These are phyloP conservation scores for Coemansia sp. DNA, from an alignment of 192 early-diverging fungal species.

Conservation along the genomic window DNA sequence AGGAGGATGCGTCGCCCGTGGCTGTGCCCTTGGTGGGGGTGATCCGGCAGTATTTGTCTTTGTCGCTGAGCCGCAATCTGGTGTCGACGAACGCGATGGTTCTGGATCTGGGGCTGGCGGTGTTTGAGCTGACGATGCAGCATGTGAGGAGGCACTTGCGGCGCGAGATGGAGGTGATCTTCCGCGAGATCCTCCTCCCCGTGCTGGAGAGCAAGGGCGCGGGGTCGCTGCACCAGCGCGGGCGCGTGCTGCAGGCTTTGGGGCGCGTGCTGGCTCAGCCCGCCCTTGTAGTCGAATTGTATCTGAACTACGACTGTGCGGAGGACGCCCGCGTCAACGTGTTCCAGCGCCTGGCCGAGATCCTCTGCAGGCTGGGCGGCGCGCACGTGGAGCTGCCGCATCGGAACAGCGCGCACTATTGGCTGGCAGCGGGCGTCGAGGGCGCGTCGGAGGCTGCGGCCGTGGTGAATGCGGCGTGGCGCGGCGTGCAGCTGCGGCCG, in stretches of 20 bases:
- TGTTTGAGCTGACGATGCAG: slow-evolving; percentile 76
- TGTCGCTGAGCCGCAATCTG: slow-evolving; percentile 80
- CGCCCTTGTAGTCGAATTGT: slow-evolving; percentile 84
- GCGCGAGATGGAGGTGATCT: slow-evolving; percentile 86
- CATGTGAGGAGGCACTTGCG: slow-evolving; percentile 72
- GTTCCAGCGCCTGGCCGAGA: slow-evolving; percentile 81
- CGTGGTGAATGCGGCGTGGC: slow-evolving; percentile 33
- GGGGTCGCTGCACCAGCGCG: slow-evolving; percentile 65
- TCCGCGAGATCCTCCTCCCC: slow-evolving; percentile 89
- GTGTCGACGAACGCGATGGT: slow-evolving; percentile 74
- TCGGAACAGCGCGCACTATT: slow-evolving; percentile 30
- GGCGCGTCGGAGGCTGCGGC: slow-evolving; percentile 16
- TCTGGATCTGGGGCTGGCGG: slow-evolving; percentile 79
- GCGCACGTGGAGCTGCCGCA: slow-evolving; percentile 16
- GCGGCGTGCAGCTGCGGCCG: slow-evolving; percentile 43
- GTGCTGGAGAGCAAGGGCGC: slow-evolving; percentile 74
- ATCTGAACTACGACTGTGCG: slow-evolving; percentile 94
- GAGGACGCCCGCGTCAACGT: slow-evolving; percentile 80
- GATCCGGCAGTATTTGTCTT: slow-evolving; percentile 83
- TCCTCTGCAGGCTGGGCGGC: slow-evolving; percentile 36
- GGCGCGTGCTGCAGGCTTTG: slow-evolving; percentile 71
- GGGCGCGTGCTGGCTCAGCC: slow-evolving; percentile 69
- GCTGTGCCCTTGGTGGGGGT: slow-evolving; percentile 76
- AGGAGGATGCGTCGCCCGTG: slow-evolving; percentile 11
- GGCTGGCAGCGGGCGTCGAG: slow-evolving; percentile 14